These are phyloP conservation scores for Fusarium temperatum DNA, from an alignment of 2,329 filamentous ascomycete species.

Conservation along the genomic window DNA sequence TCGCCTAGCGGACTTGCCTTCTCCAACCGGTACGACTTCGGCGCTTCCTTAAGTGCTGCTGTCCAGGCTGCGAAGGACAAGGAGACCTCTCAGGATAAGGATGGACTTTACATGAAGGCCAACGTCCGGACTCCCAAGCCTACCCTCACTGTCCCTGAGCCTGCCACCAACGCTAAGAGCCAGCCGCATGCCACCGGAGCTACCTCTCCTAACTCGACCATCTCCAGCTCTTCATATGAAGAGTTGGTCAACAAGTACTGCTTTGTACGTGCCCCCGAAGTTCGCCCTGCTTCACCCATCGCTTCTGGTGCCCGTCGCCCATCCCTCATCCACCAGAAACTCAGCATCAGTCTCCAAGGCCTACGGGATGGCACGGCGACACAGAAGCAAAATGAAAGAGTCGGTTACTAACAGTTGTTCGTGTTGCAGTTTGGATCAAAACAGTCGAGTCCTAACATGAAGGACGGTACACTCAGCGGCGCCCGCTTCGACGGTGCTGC, in stretches of 20 bases:
- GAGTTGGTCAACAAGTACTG: constrained; percentile 99
- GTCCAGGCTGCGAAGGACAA: constrained; percentile 78
- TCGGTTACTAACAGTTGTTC: constrained; percentile 52
- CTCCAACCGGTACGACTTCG: constrained; percentile 94
- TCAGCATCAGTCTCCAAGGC: constrained; percentile 12
- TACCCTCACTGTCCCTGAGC: constrained; percentile 40
- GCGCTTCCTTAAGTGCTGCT: constrained; percentile 86
- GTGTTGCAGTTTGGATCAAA: constrained; percentile 68
- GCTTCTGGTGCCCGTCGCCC: constrained; percentile 28
- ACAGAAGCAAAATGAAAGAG: constrained; percentile 35
- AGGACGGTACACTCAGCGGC: constrained; percentile 57
- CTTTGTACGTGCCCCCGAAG: constrained; percentile 85
- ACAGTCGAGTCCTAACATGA: constrained; percentile 60
- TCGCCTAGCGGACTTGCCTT: constrained; percentile 77
- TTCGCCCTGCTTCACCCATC: constrained; percentile 42
- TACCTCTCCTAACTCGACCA: constrained; percentile 62
- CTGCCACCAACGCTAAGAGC: constrained; percentile 22
- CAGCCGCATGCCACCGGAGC: constrained; percentile 48
- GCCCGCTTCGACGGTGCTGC: constrained; percentile 49
- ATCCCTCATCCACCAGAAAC: constrained; percentile 30
- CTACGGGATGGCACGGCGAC: constrained; percentile 33
- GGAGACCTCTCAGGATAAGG: constrained; percentile 65
- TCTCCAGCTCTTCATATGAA: constrained; percentile 91
- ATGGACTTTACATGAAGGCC: constrained; percentile 66
- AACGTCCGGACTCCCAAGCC: constrained; percentile 47